These are phyloP conservation scores for Isoetes engelmannii DNA, from an alignment of 83 land plant species.

Conservation along the genomic window DNA sequence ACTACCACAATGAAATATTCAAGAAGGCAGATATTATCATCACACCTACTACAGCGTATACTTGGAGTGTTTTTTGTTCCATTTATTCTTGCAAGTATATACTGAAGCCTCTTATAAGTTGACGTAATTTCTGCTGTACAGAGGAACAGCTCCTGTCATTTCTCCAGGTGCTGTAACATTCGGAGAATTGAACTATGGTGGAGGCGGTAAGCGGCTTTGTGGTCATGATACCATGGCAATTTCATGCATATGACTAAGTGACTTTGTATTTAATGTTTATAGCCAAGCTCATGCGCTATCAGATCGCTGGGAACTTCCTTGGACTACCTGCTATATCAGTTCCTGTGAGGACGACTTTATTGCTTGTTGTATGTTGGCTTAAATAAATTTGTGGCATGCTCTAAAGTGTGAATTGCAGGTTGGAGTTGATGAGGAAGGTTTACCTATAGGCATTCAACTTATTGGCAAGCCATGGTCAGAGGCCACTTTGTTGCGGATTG, in stretches of 20 bases:
- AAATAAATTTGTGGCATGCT: no score
- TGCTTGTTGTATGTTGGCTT: not conserved
- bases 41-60: constrained; percentile 80
- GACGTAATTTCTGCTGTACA: constrained; percentile 14
- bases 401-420: not conserved
- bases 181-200: constrained; percentile 87
- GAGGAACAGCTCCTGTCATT: constrained; percentile 74
- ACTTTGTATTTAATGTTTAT: constrained; percentile 4
- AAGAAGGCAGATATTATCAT: constrained; percentile 69
- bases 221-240: not conserved
- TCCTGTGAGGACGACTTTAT: constrained; percentile 37
- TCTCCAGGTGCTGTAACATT: constrained; percentile 40
- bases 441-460: constrained; percentile 9
- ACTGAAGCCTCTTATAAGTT: not conserved
- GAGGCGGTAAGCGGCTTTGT: constrained; percentile 60
- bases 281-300: constrained; percentile 80
- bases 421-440: not conserved
- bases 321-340: constrained; percentile 91
- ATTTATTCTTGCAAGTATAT: not conserved
- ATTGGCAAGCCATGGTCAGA: constrained; percentile 12
- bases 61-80: not conserved
- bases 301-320: constrained; percentile 80
- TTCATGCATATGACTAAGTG: constrained; percentile 1
- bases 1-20: constrained; percentile 68
- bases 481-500: constrained; percentile 1